Evolutionary conservation across 257 asterid species (phyloP).

Genomic region (Nicotiana sylvestris): DNA sequence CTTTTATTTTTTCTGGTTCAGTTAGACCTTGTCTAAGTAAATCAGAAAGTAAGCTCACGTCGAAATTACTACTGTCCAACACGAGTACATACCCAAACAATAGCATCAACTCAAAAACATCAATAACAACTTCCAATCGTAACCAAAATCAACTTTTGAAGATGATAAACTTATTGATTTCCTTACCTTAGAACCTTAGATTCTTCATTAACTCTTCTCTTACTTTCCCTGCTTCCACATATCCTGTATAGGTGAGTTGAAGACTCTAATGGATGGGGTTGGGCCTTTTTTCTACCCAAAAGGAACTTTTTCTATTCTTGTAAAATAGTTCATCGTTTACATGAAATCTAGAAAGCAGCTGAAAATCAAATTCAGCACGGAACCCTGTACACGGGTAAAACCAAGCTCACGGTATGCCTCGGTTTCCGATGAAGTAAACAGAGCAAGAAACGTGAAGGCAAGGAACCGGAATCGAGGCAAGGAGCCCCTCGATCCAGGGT

Average conservation of each 20-base stretch:
- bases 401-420: no score
- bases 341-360: not conserved
- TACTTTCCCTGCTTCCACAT: not conserved
- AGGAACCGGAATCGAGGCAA: no score
- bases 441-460: no score
- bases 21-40: not conserved
- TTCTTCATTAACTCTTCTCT: not conserved
- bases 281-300: not conserved
- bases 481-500: no score
- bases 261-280: not conserved
- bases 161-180: not conserved
- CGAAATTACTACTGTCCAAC: not conserved
- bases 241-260: not conserved
- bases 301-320: not conserved
- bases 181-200: not conserved
- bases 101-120: not conserved
- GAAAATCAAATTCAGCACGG: not conserved
- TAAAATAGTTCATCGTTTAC: not conserved
- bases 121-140: not conserved
- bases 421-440: no score
- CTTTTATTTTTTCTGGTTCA: not conserved
- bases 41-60: not conserved
- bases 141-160: not conserved
- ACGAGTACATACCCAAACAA: not conserved
- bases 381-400: not conserved